Percentiles rank a stretch among this genome's conserved stretches.
These are phyloP conservation scores for Pyrrhoderma noxium DNA, from an alignment of 1,284 basidiomycete genomes.

Conservation along the genomic window DNA sequence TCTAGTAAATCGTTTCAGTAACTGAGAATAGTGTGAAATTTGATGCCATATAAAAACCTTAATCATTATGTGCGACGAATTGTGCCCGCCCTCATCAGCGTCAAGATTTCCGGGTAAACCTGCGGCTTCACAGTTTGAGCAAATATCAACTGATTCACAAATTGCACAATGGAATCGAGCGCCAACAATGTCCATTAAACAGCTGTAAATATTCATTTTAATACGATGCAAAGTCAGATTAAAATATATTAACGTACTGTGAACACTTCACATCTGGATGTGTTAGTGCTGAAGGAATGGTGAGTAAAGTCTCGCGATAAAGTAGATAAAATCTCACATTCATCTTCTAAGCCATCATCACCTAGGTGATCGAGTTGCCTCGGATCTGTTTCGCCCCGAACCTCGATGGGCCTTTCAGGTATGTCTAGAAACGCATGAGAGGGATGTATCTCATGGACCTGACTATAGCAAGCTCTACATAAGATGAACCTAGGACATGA, in stretches of 20 bases:
- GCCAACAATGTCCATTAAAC: conserved; percentile 81
- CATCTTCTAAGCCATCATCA: conserved; percentile 45
- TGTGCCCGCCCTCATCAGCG: conserved; percentile 66
- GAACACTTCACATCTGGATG: conserved; percentile 67
- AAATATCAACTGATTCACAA: conserved; percentile 78
- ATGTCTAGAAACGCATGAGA: conserved; percentile 77
- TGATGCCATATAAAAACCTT: conserved; percentile 59
- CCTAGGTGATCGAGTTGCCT: conserved; percentile 20
- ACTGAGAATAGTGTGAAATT: conserved; percentile 1
- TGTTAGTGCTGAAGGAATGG: conserved; percentile 48
- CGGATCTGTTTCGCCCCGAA: conserved; percentile 36
- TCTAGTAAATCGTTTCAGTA: conserved; percentile 38
- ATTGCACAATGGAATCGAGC: conserved; percentile 87
- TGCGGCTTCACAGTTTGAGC: conserved; percentile 81
- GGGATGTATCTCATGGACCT: conserved; percentile 86
- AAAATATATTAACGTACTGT: conserved; percentile 50
- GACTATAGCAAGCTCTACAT: conserved; percentile 67
- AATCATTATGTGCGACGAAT: conserved; percentile 84
- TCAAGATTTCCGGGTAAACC: conserved; percentile 76
- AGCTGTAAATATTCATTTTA: conserved; percentile 40
- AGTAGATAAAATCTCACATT: conserved; percentile 41
- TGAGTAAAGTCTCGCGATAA: not conserved
- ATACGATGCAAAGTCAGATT: not conserved
- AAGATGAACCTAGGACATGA: conserved; percentile 75
- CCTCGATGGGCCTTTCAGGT: conserved; percentile 44